Evolutionary conservation across 768 basidiomycete genomes (phyloP).

Genomic region (Ephemerocybe angulata): DNA sequence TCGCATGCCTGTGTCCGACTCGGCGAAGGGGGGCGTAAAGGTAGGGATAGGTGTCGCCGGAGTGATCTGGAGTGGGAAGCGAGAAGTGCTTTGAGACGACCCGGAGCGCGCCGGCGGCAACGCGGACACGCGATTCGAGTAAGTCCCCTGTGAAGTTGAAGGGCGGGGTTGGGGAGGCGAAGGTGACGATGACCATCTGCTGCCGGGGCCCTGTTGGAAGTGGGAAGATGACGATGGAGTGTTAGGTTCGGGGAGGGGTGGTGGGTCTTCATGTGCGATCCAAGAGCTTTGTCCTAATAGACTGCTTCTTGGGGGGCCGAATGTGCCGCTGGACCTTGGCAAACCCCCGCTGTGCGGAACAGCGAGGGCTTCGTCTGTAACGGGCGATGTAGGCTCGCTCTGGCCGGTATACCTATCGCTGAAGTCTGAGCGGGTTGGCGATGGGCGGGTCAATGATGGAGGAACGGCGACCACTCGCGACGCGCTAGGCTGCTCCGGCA

Average conservation of each 20-base stretch:
- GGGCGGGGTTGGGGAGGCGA: too few relatives aligned
- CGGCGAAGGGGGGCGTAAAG: constrained; percentile 5
- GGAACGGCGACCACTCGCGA: constrained; percentile 5
- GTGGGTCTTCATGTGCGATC: not conserved
- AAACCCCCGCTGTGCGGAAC: not conserved
- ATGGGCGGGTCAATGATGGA: constrained; percentile 6
- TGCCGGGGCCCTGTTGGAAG: too few relatives aligned
- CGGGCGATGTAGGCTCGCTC: constrained; percentile 2
- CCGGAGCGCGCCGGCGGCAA: constrained; percentile 7
- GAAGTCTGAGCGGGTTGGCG: not conserved
- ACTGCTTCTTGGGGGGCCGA: not conserved
- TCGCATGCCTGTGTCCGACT: not conserved
- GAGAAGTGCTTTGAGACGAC: not conserved
- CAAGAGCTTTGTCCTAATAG: not conserved
- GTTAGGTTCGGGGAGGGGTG: not conserved
- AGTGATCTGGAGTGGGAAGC: constrained; percentile 22
- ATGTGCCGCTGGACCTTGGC: not conserved
- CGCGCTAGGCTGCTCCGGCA: not conserved
- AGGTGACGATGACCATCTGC: too few relatives aligned
- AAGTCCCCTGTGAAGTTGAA: constrained; percentile 22
- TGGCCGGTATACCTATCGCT: not conserved
- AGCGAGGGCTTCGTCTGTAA: not conserved
- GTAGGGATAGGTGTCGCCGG: constrained; percentile 20
- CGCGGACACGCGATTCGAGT: constrained; percentile 8
- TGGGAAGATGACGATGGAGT: too few relatives aligned